Percentiles rank a stretch among this genome's conserved stretches.
These are phyloP conservation scores for Ophiostoma pallidulum DNA, from an alignment of 2,329 filamentous ascomycete species.

Conservation along the genomic window DNA sequence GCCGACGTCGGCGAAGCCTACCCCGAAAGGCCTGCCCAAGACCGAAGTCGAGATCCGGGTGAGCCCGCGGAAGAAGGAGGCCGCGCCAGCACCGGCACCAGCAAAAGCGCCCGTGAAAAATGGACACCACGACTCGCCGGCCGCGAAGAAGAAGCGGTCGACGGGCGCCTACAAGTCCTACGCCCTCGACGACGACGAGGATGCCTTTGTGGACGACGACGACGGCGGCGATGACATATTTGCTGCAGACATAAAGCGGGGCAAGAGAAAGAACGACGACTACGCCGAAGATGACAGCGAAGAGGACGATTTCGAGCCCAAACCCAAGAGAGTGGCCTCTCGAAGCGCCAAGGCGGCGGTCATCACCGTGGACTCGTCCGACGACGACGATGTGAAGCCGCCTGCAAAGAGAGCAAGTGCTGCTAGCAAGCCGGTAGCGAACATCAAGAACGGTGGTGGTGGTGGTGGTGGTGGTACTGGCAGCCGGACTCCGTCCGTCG, in stretches of 20 bases:
- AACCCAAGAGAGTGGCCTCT: constrained; percentile 48
- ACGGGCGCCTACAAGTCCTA: constrained; percentile 33
- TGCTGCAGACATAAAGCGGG: constrained; percentile 58
- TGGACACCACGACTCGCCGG: constrained; percentile 16
- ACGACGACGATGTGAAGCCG: constrained; percentile 24
- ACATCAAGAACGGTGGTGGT: not conserved
- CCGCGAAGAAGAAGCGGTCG: constrained; percentile 32
- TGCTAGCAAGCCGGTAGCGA: not conserved
- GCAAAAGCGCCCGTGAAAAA: constrained; percentile 17
- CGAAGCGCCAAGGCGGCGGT: constrained; percentile 29
- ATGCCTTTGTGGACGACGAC: constrained; percentile 55
- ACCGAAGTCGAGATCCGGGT: constrained; percentile 39
- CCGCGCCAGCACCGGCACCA: constrained; percentile 20
- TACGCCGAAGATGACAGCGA: constrained; percentile 60
- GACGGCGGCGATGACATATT: constrained; percentile 79
- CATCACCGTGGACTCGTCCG: constrained; percentile 22
- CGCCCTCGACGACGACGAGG: constrained; percentile 40
- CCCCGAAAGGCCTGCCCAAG: constrained; percentile 29
- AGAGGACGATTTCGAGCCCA: constrained; percentile 57
- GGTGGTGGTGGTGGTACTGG: too few species aligned
- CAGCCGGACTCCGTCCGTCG: not conserved
- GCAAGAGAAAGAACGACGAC: constrained; percentile 62
- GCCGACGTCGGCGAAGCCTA: constrained; percentile 33
- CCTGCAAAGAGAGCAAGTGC: constrained; percentile 26
- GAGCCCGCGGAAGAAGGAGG: constrained; percentile 40